These are phyloP conservation scores for Gracilaria gracilis DNA, from an alignment of 23 red algal genomes.

Conservation along the genomic window DNA sequence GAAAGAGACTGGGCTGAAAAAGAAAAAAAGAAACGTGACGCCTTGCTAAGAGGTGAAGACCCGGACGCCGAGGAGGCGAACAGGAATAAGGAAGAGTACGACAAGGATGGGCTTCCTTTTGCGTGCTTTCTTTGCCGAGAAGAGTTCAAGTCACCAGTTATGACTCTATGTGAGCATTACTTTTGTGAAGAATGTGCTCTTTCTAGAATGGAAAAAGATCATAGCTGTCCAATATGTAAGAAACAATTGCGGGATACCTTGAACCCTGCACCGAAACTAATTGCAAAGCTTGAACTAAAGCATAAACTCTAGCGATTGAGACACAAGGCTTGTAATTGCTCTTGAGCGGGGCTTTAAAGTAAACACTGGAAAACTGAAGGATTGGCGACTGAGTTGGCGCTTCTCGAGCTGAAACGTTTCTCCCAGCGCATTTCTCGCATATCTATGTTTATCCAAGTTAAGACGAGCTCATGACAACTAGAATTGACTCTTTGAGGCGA, in stretches of 20 bases:
- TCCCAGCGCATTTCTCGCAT: slow-evolving; percentile 22
- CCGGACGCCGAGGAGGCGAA: slow-evolving; percentile 24
- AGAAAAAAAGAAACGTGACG: slow-evolving; percentile 51
- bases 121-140: slow-evolving; percentile 84
- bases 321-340: background rate
- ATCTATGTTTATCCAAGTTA: slow-evolving; percentile 50
- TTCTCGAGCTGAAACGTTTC: background rate
- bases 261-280: slow-evolving; percentile 57
- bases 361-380: slow-evolving; percentile 1
- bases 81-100: slow-evolving; percentile 29
- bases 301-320: background rate
- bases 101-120: slow-evolving; percentile 79
- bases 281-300: slow-evolving; percentile 52
- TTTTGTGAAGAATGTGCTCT: slow-evolving; percentile 85
- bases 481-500: slow-evolving; percentile 22
- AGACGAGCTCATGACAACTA: slow-evolving; percentile 41
- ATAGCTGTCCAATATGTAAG: slow-evolving; percentile 54
- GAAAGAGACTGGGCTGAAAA: slow-evolving; percentile 78
- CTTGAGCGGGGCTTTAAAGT: slow-evolving; percentile 2
- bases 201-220: slow-evolving; percentile 49
- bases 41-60: slow-evolving; percentile 35
- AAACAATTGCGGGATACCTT: slow-evolving; percentile 53
- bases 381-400: background rate
- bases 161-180: slow-evolving; percentile 86
- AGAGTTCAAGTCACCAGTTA: slow-evolving; percentile 58